Conservation (phyloP, 257 asterid species). For the Avicennia marina region DNA sequence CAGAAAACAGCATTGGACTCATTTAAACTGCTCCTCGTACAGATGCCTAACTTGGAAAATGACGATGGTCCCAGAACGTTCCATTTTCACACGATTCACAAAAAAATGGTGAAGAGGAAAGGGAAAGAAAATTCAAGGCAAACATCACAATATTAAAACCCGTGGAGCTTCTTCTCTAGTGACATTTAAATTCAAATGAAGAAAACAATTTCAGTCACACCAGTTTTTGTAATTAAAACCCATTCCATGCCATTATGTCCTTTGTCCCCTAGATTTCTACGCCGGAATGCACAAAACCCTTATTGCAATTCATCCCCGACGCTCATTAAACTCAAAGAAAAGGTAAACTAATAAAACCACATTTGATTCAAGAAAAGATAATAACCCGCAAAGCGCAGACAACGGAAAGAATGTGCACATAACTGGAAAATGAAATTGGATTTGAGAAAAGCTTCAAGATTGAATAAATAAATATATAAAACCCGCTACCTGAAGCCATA, state of each 20-base stretch:
- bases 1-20: background rate
- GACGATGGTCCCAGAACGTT: slow-evolving; percentile 4
- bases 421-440: background rate
- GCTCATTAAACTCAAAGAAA: too few relatives aligned
- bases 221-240: background rate
- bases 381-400: background rate
- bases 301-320: too few relatives aligned
- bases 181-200: background rate
- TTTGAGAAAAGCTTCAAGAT: background rate
- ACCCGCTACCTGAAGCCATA: slow-evolving; percentile 43
- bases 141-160: background rate
- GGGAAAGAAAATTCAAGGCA: background rate
- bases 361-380: background rate
- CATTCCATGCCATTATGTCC: too few relatives aligned
- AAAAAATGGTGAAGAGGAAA: background rate
- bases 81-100: background rate
- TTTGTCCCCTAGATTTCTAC: too few relatives aligned
- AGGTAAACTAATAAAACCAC: background rate
- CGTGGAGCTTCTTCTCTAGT: background rate
- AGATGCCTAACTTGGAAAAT: background rate
- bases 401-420: background rate
- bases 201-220: background rate
- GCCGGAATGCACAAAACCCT: too few relatives aligned
- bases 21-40: background rate
- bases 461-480: too few relatives aligned